Evolutionary conservation across 2,329 filamentous ascomycete species (phyloP), one percentile per base, ranked within the genome.

Genomic region (Plenodomus tracheiphilus): DNA sequence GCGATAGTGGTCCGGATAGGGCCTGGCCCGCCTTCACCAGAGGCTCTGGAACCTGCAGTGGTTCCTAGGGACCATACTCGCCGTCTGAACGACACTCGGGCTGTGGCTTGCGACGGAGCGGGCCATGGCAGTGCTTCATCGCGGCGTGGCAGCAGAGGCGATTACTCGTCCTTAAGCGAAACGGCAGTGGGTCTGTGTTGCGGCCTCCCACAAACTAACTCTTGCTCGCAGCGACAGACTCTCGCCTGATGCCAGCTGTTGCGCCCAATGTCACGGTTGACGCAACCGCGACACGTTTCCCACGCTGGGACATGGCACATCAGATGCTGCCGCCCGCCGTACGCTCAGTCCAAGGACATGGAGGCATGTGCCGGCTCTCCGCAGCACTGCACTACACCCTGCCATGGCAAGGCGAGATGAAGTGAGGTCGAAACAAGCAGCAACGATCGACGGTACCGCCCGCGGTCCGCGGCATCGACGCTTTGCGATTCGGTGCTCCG

Each of bases 361-460:
- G 28, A 32, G 28, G 6, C 6, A 32, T 11, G 28, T n/a, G n/a
- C n/a, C n/a, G n/a, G n/a, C n/a, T n/a, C n/a, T n/a, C n/a, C n/a
- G n/a, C n/a, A n/a, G n/a, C n/a, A n/a, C n/a, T n/a, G n/a, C n/a
- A n/a, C n/a, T n/a, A n/a, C n/a, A n/a, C n/a, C n/a, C 6, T 32
- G 28, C 13, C 8, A 4, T 32, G 6, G 22, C 28, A 32, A 32
- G 28, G 4, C 28, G 6, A 32, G 28, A 32, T 4, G 43, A 34
- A 28, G 43, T 46, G 43, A 38, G 39, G 39, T 38, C 39, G 40
- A 46, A 39, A 46, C 25, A 13, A 35, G 28, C 13, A 25, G 37
- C 37, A 18, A 40, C 43, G 37, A 40, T 46, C 39, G 37, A 46
- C 43, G 43, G 39, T 22, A 40, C 34, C 3, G 2, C 8, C 28